Conservation (phyloP, 345 rosid species). For the Durio zibethinus region DNA sequence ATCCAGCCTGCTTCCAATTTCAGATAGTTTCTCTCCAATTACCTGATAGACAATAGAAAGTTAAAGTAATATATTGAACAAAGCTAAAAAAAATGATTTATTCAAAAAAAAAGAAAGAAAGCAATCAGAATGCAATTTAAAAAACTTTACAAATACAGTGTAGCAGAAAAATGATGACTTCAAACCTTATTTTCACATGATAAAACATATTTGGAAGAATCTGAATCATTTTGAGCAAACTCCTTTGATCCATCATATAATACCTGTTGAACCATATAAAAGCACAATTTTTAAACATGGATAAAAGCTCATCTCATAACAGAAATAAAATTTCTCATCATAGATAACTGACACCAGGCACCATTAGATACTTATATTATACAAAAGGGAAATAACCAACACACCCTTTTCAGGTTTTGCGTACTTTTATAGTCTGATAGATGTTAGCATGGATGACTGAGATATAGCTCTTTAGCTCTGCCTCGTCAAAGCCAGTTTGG, state of each 20-base stretch:
- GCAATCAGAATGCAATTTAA: background rate
- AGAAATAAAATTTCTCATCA: background rate
- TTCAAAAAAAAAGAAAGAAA: background rate
- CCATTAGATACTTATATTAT: conserved; percentile 17
- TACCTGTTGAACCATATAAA: conserved; percentile 49
- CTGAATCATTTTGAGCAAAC: conserved; percentile 73
- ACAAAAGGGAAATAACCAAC: conserved; percentile 62
- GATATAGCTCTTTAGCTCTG: conserved; percentile 80
- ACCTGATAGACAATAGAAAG: conserved; percentile 44
- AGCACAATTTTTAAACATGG: conserved; percentile 13
- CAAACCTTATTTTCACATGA: conserved; percentile 74
- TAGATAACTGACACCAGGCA: conserved; percentile 25
- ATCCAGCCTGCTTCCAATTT: conserved; percentile 74
- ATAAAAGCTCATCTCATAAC: background rate
- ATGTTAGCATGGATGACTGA: conserved; percentile 95
- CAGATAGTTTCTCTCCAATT: conserved; percentile 74
- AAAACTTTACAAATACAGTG: background rate
- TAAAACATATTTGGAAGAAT: conserved; percentile 56
- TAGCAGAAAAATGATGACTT: conserved; percentile 10
- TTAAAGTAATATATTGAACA: conserved; percentile 12
- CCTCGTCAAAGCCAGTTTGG: conserved; percentile 94
- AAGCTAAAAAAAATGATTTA: background rate
- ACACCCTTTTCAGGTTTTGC: conserved; percentile 73
- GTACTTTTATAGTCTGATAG: conserved; percentile 98
- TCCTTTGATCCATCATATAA: conserved; percentile 95